phyloP scores from a whole-genome alignment of 768 basidiomycete genomes.

The Pseudohyphozyma bogoriensis region DNA sequence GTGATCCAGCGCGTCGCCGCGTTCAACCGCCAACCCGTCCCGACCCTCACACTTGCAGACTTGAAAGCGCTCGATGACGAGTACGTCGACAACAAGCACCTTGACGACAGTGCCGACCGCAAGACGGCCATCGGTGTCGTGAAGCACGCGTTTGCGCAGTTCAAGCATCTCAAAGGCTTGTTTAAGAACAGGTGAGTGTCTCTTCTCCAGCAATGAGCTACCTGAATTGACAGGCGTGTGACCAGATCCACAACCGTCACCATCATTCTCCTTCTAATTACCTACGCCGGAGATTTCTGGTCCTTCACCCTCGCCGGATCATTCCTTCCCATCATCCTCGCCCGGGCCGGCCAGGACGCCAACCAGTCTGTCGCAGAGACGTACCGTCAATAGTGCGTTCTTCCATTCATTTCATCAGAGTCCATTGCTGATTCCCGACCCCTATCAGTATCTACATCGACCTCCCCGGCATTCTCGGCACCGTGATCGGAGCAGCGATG shows the following conservation, averaged over 20 bases:
- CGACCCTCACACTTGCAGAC: slow-evolving; percentile 37
- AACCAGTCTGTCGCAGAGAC: slow-evolving; percentile 36
- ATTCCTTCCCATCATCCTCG: slow-evolving; percentile 38
- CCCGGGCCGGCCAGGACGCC: slow-evolving; percentile 35
- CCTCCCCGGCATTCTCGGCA: neutral
- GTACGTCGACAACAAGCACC: neutral
- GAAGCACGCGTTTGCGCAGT: slow-evolving; percentile 5
- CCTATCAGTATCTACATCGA: neutral
- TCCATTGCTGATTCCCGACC: no score
- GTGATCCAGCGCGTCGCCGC: slow-evolving; percentile 40
- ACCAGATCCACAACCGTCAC: neutral
- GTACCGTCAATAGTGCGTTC: slow-evolving; percentile 25
- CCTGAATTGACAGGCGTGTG: neutral
- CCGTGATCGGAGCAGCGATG: neutral
- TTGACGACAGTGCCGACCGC: slow-evolving; percentile 21
- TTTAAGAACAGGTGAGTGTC: slow-evolving; percentile 35
- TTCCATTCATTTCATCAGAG: no score
- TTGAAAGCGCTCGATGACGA: slow-evolving; percentile 37
- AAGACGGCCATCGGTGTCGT: slow-evolving; percentile 25
- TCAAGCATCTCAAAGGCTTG: slow-evolving; percentile 38
- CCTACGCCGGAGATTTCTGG: slow-evolving; percentile 32
- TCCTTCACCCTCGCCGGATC: slow-evolving; percentile 38
- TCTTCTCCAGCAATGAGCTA: slow-evolving; percentile 20
- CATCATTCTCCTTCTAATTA: slow-evolving; percentile 21
- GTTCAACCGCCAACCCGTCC: slow-evolving; percentile 38